Percentiles rank a stretch among this genome's conserved stretches.
phyloP scores from a whole-genome alignment of 805 yeast genomes.

The Spathaspora sp. region DNA sequence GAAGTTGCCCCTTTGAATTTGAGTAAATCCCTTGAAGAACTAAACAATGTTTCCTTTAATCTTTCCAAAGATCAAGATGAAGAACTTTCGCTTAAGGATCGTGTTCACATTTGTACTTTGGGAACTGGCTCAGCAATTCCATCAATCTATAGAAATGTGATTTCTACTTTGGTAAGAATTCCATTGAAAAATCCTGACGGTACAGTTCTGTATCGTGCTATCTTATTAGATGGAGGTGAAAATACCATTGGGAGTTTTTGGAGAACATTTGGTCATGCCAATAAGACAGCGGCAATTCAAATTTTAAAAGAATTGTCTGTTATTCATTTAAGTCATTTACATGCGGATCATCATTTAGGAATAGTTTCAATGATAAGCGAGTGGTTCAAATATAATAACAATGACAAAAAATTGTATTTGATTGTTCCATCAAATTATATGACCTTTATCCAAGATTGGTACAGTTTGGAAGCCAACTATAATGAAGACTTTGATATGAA shows the following conservation, averaged over 20 bases:
- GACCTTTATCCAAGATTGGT: constrained; percentile 69
- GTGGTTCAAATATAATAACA: constrained; percentile 53
- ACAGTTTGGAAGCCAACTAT: constrained; percentile 38
- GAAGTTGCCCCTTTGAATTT: constrained; percentile 18
- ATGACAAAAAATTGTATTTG: constrained; percentile 44
- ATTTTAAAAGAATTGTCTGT: constrained; percentile 60
- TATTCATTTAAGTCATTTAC: constrained; percentile 81
- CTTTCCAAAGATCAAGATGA: not conserved
- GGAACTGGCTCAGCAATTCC: constrained; percentile 97
- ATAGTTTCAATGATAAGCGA: constrained; percentile 61
- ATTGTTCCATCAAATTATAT: constrained; percentile 75
- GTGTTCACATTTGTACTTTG: constrained; percentile 67
- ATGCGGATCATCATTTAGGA: constrained; percentile 97
- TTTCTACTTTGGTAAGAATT: constrained; percentile 71
- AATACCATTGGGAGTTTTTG: constrained; percentile 73
- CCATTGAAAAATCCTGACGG: constrained; percentile 40
- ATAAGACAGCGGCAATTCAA: constrained; percentile 26
- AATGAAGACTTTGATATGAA: constrained; percentile 26
- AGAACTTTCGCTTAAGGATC: constrained; percentile 35
- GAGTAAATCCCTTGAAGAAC: not conserved
- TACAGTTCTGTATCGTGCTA: constrained; percentile 32
- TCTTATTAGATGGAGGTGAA: constrained; percentile 93
- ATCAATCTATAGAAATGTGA: constrained; percentile 77
- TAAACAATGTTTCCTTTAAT: constrained; percentile 8
- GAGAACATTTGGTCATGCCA: constrained; percentile 55